A percentile compares a stretch with the other conserved stretches of the same genome.
Conservation (phyloP, 208 protist species). For the Endotrypanum monterogeii region DNA sequence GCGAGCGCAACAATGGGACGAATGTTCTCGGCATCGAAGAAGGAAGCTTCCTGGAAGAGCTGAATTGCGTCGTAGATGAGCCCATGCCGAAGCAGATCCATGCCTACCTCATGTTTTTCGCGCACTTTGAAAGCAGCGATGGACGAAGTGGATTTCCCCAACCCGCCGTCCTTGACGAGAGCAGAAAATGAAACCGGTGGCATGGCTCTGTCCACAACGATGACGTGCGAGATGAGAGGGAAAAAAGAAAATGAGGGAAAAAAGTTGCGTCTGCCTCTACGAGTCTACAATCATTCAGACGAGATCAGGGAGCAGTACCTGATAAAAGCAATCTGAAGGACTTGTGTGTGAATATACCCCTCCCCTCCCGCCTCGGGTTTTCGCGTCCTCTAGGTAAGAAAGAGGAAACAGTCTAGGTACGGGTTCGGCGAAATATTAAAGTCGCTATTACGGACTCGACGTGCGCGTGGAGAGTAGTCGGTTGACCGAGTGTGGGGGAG, state of each 20-base stretch:
- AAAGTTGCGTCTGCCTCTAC: not conserved
- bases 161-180: not conserved
- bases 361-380: too few relatives aligned
- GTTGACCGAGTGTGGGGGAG: not conserved
- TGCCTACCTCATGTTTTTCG: slow-evolving; percentile 54
- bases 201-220: not conserved
- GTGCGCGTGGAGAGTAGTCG: not conserved
- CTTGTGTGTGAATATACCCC: not conserved
- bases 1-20: slow-evolving; percentile 73
- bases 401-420: not conserved
- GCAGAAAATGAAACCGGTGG: not conserved
- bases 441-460: not conserved
- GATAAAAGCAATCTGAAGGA: not conserved
- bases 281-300: not conserved
- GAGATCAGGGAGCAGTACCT: too few relatives aligned
- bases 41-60: slow-evolving; percentile 66
- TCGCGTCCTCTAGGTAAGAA: not conserved
- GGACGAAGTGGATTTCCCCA: not conserved
- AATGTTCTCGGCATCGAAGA: slow-evolving; percentile 74
- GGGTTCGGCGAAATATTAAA: too few relatives aligned
- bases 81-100: slow-evolving; percentile 47
- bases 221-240: not conserved
- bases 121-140: slow-evolving; percentile 31
- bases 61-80: slow-evolving; percentile 63
- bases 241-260: not conserved